Percentiles rank a stretch among this genome's conserved stretches.
These are phyloP conservation scores for Blastomyces percursus DNA, from an alignment of 2,329 filamentous ascomycete species.

Conservation along the genomic window DNA sequence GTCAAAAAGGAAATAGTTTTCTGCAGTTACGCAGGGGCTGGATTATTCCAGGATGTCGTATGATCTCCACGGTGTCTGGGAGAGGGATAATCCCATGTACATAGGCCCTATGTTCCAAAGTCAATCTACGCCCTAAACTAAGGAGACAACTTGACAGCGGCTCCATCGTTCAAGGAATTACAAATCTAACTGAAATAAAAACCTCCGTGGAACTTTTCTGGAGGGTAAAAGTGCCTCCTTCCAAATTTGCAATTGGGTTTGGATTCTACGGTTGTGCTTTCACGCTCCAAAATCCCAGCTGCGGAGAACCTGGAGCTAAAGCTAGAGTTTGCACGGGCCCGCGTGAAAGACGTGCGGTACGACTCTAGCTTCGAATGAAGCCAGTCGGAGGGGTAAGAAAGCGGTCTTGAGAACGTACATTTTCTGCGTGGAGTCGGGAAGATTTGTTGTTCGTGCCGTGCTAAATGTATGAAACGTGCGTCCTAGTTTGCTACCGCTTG, in stretches of 20 bases:
- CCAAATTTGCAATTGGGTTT: constrained; percentile 29
- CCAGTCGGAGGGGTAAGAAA: background rate
- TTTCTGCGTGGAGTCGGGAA: background rate
- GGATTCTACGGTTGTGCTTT: constrained; percentile 41
- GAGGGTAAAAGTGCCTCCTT: constrained; percentile 18
- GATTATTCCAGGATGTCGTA: constrained; percentile 16
- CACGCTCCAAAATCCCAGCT: constrained; percentile 20
- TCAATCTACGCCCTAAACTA: background rate
- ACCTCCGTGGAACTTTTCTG: constrained; percentile 16
- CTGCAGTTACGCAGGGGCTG: background rate
- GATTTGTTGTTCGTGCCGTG: background rate
- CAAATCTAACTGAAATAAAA: constrained; percentile 23
- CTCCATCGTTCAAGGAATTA: constrained; percentile 23
- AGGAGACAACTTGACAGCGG: constrained; percentile 2
- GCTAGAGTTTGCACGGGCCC: constrained; percentile 21
- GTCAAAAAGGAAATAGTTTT: background rate
- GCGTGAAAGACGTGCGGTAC: background rate
- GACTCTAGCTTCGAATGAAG: background rate
- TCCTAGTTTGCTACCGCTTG: background rate
- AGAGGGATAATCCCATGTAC: constrained; percentile 13
- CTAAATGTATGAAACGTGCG: background rate
- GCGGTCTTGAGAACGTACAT: background rate
- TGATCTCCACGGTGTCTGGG: constrained; percentile 21
- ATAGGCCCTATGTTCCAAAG: background rate
- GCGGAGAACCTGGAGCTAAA: constrained; percentile 17